Evolutionary conservation across 106 monocot species (phyloP).

Genomic region (Platanthera zijinensis): DNA sequence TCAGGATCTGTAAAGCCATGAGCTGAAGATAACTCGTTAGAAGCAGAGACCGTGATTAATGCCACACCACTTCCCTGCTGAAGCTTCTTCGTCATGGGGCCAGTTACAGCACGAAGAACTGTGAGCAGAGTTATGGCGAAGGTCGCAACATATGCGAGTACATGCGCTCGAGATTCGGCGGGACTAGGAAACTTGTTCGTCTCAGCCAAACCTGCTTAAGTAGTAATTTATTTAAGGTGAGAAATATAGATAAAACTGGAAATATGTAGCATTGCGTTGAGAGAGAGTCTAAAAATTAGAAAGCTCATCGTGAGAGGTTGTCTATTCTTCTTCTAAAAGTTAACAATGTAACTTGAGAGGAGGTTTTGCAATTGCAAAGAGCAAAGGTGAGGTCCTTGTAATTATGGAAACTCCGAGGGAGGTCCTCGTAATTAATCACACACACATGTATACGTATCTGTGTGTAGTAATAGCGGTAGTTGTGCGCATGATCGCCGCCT

Average conservation of each 20-base stretch:
- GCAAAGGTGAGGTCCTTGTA: no score
- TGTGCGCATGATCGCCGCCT: no score
- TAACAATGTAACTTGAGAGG: background rate
- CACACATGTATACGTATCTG: no score
- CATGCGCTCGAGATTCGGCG: constrained; percentile 12
- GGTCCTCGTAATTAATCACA: no score
- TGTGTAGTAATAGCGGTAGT: no score
- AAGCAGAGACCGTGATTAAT: background rate
- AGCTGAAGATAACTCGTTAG: constrained; percentile 15
- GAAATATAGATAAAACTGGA: constrained; percentile 5
- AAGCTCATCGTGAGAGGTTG: no score
- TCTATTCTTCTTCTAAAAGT: background rate
- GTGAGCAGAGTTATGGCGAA: constrained; percentile 38
- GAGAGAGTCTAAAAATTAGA: background rate
- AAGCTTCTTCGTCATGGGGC: constrained; percentile 25
- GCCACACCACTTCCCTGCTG: background rate
- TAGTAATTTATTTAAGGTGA: background rate
- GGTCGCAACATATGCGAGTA: constrained; percentile 30
- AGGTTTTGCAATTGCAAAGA: background rate
- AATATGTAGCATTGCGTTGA: background rate
- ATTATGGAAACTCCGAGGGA: no score
- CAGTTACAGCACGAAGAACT: constrained; percentile 26
- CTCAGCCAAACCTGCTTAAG: constrained; percentile 4
- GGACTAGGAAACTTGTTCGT: constrained; percentile 19
- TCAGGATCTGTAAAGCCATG: constrained; percentile 18